Conservation (phyloP, 1,284 basidiomycete species). For the Ceratobasidium sp. region DNA sequence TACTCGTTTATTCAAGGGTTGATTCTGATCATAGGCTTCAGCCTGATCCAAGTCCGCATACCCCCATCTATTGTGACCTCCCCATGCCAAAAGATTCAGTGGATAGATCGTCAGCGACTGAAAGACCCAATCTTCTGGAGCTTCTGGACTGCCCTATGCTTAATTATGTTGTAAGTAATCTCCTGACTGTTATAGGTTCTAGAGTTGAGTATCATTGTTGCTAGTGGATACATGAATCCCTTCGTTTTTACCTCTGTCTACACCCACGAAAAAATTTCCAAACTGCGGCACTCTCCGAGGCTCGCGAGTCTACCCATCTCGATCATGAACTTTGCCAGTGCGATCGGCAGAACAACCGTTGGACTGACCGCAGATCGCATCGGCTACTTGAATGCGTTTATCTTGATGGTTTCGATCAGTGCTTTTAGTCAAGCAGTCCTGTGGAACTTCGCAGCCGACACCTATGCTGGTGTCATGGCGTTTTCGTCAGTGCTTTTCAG, state of each 20-base stretch:
- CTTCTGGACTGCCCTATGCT: slow-evolving; percentile 40
- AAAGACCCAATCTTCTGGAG: slow-evolving; percentile 50
- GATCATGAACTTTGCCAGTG: slow-evolving; percentile 52
- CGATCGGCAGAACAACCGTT: slow-evolving; percentile 51
- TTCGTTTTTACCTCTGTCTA: slow-evolving; percentile 51
- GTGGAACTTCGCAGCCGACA: slow-evolving; percentile 52
- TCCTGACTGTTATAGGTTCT: neutral
- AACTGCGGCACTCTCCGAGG: slow-evolving; percentile 30
- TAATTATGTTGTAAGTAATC: slow-evolving; percentile 45
- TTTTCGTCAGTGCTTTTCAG: slow-evolving; percentile 50
- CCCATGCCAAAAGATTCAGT: slow-evolving; percentile 33
- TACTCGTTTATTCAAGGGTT: slow-evolving; percentile 50
- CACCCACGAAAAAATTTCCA: slow-evolving; percentile 46
- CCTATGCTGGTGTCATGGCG: slow-evolving; percentile 50
- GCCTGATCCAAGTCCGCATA: slow-evolving; percentile 49
- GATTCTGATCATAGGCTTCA: slow-evolving; percentile 44
- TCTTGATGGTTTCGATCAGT: slow-evolving; percentile 50
- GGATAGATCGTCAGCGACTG: slow-evolving; percentile 48
- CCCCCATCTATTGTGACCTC: neutral
- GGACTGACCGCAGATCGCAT: slow-evolving; percentile 52
- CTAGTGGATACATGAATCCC: slow-evolving; percentile 44
- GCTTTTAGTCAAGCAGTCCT: slow-evolving; percentile 51
- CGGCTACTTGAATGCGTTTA: slow-evolving; percentile 52
- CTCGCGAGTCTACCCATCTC: slow-evolving; percentile 51
- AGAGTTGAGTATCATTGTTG: slow-evolving; percentile 40